These are phyloP conservation scores for Mixia osmundae DNA, from an alignment of 1,284 basidiomycete species.

Conservation along the genomic window DNA sequence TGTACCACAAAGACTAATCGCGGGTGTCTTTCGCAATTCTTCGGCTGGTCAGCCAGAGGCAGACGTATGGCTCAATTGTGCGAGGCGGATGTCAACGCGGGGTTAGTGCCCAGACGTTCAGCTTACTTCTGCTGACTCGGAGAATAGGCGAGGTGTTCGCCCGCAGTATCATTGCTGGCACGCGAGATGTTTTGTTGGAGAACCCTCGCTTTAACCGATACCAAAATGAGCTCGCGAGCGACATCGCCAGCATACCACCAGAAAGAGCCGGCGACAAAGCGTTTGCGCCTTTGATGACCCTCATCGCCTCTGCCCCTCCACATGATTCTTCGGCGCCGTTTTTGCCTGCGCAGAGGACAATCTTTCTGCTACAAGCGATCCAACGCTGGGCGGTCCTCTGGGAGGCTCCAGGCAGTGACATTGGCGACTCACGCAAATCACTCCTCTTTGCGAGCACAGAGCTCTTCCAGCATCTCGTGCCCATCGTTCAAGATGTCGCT, in stretches of 20 bases:
- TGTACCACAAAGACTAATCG: too few relatives aligned
- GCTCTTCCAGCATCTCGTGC: conserved; percentile 51
- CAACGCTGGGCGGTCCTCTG: conserved; percentile 56
- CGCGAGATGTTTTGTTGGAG: too few relatives aligned
- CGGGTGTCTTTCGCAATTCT: too few relatives aligned
- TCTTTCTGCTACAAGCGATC: conserved; percentile 70
- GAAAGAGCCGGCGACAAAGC: conserved; percentile 42
- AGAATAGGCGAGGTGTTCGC: background rate
- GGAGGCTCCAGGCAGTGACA: too few relatives aligned
- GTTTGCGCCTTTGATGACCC: conserved; percentile 38
- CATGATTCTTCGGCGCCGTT: conserved; percentile 58
- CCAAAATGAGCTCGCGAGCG: conserved; percentile 70
- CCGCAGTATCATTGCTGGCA: background rate
- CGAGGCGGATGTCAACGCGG: too few relatives aligned
- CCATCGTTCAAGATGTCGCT: conserved; percentile 63
- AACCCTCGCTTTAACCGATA: conserved; percentile 51
- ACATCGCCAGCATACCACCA: conserved; percentile 42
- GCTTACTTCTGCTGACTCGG: too few relatives aligned
- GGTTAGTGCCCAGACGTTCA: too few relatives aligned
- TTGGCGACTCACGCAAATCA: too few relatives aligned
- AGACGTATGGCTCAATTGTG: too few relatives aligned
- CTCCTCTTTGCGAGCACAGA: too few relatives aligned
- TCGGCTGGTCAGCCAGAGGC: too few relatives aligned
- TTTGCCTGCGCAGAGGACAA: conserved; percentile 59
- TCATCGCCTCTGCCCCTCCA: conserved; percentile 55